Evolutionary conservation across 345 rosid species (phyloP), one percentile per base, ranked within the genome.

Genomic region (Erysimum cheiranthoides): DNA sequence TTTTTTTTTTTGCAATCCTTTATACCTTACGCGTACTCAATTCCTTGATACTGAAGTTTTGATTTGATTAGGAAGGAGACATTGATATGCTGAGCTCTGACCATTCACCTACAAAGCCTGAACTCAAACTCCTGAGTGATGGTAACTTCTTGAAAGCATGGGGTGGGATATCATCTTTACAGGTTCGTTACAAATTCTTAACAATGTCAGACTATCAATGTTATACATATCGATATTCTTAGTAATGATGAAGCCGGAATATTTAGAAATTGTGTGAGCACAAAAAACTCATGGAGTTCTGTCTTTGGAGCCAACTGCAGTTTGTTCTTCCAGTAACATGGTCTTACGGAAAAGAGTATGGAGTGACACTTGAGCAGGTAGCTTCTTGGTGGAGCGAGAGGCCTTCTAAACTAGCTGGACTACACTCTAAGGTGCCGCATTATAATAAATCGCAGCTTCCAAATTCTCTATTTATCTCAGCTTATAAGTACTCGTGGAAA

Each of bases 131-230:
- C 70, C 71, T 86, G 10, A 54, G 66, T 65, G 93, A 92, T 79
- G 99, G 97, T 46, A 74, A 92, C 79, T 92, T 95, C 77, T 82
- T 95, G 85, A 87, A 73, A 77, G 99, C 97, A 73, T 95, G 99
- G 99, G 99, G 99, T 60, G 97, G 99, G 50, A 88, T 95, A 73
- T 95, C 99, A 16, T 90, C 97, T 71, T 80, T 95, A 85, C 97
- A 94, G 98, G 97, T 94, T 64, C 2, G 68, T 82, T 85, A 80
- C 92, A 18, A 88, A 93, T 89, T 93, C 51, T 43, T 64, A 30
- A 13, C 35, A 62, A 1, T 39, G 16, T 73, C 42, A 31, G 21
- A 53, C 36, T 61, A 59, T 59, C 8, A 9, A 58, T 66, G 53
- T 38, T 27, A 3, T 35, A 66, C 72, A 11, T 35, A 27, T 14